These are phyloP conservation scores for Acacia concinna DNA, from an alignment of 331 rosid genomes.

Conservation along the genomic window DNA sequence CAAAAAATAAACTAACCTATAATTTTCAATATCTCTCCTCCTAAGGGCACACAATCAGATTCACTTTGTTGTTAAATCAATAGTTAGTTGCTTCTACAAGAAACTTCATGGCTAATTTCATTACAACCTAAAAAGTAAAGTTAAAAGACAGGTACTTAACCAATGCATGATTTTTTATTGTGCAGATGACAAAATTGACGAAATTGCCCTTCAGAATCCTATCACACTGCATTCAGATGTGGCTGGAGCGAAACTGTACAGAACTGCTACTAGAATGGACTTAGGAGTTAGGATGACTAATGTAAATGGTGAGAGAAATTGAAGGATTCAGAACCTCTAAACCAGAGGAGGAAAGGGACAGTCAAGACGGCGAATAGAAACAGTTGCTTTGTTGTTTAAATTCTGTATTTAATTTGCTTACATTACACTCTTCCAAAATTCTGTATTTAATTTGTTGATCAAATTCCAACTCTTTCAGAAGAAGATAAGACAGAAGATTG, in stretches of 20 bases:
- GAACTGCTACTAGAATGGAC: background rate
- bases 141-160: background rate
- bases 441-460: background rate
- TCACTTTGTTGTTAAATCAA: conserved; percentile 3
- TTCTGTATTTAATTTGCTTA: background rate
- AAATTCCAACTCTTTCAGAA: background rate
- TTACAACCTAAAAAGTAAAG: conserved; percentile 46
- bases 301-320: background rate
- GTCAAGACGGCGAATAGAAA: background rate
- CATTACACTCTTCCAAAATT: background rate
- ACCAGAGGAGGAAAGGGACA: background rate
- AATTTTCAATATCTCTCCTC: conserved; percentile 77
- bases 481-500: background rate
- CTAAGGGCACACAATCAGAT: conserved; percentile 79
- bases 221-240: background rate
- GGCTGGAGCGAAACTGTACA: background rate
- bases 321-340: background rate
- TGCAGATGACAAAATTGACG: too few species aligned
- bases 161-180: background rate
- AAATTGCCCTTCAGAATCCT: too few species aligned
- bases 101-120: conserved; percentile 1
- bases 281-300: too few species aligned
- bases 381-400: background rate
- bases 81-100: background rate
- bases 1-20: background rate